These are phyloP conservation scores for Micractinium conductrix DNA, from an alignment of 139 green algal species.

Conservation along the genomic window DNA sequence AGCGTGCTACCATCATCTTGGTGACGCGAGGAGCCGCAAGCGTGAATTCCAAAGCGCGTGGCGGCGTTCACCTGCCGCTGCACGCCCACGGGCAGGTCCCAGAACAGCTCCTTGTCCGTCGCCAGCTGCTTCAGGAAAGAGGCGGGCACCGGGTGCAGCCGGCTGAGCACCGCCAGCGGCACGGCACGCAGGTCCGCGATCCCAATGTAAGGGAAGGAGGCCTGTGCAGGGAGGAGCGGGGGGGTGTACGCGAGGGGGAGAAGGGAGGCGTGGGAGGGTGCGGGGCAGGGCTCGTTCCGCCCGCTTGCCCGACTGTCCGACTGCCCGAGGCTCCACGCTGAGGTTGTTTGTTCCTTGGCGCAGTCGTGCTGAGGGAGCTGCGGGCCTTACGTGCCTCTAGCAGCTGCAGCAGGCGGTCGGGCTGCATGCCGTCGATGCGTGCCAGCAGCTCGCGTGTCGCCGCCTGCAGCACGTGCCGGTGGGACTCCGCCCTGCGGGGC, in stretches of 20 bases:
- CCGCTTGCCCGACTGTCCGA: too few species aligned
- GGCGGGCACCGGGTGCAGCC: slow-evolving; percentile 70
- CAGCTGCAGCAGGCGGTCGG: slow-evolving; percentile 48
- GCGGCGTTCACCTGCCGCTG: slow-evolving; percentile 80
- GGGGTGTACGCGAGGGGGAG: too few species aligned
- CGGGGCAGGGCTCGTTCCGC: too few species aligned
- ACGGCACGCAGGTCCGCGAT: slow-evolving; percentile 74
- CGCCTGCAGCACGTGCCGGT: slow-evolving; percentile 63
- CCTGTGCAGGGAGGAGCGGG: not conserved
- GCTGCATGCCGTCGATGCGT: slow-evolving; percentile 32
- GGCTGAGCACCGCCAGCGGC: slow-evolving; percentile 62
- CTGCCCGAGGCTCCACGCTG: too few species aligned
- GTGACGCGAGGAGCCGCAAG: too few species aligned
- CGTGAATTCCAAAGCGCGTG: too few species aligned
- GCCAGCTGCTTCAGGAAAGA: slow-evolving; percentile 86
- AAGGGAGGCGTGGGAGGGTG: too few species aligned
- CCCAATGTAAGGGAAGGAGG: slow-evolving; percentile 36
- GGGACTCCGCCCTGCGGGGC: slow-evolving; percentile 57
- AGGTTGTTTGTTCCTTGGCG: too few species aligned
- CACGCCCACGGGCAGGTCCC: slow-evolving; percentile 70
- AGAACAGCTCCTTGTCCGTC: slow-evolving; percentile 77
- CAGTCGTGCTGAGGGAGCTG: too few species aligned
- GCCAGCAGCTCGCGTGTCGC: slow-evolving; percentile 64
- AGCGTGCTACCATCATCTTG: too few species aligned
- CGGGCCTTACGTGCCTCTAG: too few species aligned